A percentile compares a stretch with the other conserved stretches of the same genome.
phyloP scores from a whole-genome alignment of 345 rosid genomes.

The Eucalyptus dawsonii region DNA sequence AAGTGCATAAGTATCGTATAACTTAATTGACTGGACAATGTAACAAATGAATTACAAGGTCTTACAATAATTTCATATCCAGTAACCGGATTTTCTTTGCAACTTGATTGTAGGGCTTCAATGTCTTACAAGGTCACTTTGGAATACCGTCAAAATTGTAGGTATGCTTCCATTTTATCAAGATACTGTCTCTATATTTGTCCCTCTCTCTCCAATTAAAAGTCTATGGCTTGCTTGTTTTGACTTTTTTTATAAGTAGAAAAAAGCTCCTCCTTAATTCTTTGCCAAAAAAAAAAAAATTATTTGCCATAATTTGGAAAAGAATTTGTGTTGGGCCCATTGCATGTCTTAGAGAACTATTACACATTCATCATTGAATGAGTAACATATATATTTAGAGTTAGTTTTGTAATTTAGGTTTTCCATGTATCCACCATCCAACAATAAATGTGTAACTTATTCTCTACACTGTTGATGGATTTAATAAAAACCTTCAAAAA shows the following conservation, averaged over 20 bases:
- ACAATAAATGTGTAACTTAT: too few species aligned
- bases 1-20: fast-evolving
- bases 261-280: not conserved
- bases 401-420: too few species aligned
- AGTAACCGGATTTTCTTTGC: fast-evolving
- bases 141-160: not conserved
- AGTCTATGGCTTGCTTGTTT: not conserved
- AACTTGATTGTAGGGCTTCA: fast-evolving
- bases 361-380: too few species aligned
- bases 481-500: too few species aligned
- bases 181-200: fast-evolving
- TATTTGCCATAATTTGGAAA: not conserved
- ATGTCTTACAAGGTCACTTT: not conserved
- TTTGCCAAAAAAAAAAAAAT: too few species aligned
- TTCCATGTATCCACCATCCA: too few species aligned
- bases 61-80: not conserved
- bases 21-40: not conserved
- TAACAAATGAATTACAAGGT: fast-evolving
- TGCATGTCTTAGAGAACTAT: fast-evolving
- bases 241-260: not conserved
- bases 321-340: too few species aligned
- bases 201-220: not conserved
- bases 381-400: too few species aligned
- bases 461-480: too few species aligned
- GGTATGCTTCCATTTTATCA: not conserved